phyloP scores from a whole-genome alignment of 805 yeast species.

The Ogataea dorogensis region DNA sequence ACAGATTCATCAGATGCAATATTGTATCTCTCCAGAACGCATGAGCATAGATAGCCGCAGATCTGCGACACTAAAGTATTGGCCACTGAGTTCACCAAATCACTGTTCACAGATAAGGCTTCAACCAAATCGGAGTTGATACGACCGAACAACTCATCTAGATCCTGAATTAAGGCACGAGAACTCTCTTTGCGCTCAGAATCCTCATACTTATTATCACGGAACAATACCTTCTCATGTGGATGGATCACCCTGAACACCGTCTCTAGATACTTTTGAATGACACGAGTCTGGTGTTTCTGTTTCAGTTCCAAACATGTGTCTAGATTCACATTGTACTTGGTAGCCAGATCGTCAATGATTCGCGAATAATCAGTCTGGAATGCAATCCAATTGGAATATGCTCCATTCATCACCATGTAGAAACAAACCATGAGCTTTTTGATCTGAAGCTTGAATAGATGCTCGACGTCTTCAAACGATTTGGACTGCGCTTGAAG shows the following conservation, averaged over 20 bases:
- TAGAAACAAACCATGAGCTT: slow-evolving; percentile 27
- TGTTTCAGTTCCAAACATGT: slow-evolving; percentile 25
- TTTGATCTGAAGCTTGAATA: slow-evolving; percentile 29
- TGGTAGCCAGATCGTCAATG: slow-evolving; percentile 21
- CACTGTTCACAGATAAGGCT: slow-evolving; percentile 21
- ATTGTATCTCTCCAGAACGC: slow-evolving; percentile 23
- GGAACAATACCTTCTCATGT: slow-evolving; percentile 20
- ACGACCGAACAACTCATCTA: slow-evolving; percentile 15
- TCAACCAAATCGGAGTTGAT: slow-evolving; percentile 15
- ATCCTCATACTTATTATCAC: slow-evolving; percentile 21
- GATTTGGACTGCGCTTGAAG: slow-evolving; percentile 14
- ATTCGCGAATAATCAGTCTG: slow-evolving; percentile 33
- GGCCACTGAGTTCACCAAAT: slow-evolving; percentile 20
- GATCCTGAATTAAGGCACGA: slow-evolving; percentile 7
- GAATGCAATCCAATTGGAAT: slow-evolving; percentile 29
- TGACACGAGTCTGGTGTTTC: slow-evolving; percentile 14
- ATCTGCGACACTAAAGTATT: slow-evolving; percentile 18
- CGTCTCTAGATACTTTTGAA: slow-evolving; percentile 9
- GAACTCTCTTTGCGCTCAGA: slow-evolving; percentile 9
- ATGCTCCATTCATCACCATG: slow-evolving; percentile 27
- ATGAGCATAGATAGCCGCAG: slow-evolving; percentile 20
- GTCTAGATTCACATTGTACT: slow-evolving; percentile 21
- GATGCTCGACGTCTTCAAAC: slow-evolving; percentile 21
- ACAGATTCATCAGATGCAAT: slow-evolving; percentile 36
- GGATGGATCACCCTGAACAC: slow-evolving; percentile 14